A percentile compares a stretch with the other conserved stretches of the same genome.
phyloP scores from a whole-genome alignment of 139 green algal species.

The Astrephomene gubernaculifera region DNA sequence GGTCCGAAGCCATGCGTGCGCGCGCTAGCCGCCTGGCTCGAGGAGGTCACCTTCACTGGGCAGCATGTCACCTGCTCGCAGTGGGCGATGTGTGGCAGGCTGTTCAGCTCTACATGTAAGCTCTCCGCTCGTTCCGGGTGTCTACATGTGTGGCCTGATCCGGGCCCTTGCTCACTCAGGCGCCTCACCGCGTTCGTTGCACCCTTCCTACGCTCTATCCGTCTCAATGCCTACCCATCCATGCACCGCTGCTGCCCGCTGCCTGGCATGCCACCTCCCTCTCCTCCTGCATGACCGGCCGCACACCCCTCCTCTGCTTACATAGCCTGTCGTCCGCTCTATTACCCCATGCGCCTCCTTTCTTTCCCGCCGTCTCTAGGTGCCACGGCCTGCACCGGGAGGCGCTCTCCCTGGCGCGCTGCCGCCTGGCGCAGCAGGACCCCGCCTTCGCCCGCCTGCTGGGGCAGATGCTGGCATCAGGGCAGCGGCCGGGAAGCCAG shows the following conservation, averaged over 20 bases:
- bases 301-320: not conserved
- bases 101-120: constrained; percentile 35
- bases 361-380: not conserved
- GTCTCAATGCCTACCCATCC: not conserved
- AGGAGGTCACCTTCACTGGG: constrained; percentile 3
- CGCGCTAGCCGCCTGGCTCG: constrained; percentile 7
- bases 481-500: not conserved
- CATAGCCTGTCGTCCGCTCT: not conserved
- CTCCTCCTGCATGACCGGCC: not conserved
- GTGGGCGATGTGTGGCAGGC: constrained; percentile 1
- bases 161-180: not conserved
- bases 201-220: not conserved
- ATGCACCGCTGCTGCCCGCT: not conserved
- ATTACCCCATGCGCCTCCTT: not conserved
- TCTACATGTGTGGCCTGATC: not conserved
- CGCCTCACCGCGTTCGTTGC: too few relatives aligned
- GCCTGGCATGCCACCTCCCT: not conserved
- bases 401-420: constrained; percentile 23
- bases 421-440: not conserved
- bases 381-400: constrained; percentile 24
- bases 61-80: constrained; percentile 16
- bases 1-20: not conserved
- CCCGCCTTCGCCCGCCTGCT: constrained; percentile 26
- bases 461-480: not conserved
- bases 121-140: not conserved